Evolutionary conservation across 176 grass and related monocot species (phyloP).

Genomic region (Musa troglodytarum): DNA sequence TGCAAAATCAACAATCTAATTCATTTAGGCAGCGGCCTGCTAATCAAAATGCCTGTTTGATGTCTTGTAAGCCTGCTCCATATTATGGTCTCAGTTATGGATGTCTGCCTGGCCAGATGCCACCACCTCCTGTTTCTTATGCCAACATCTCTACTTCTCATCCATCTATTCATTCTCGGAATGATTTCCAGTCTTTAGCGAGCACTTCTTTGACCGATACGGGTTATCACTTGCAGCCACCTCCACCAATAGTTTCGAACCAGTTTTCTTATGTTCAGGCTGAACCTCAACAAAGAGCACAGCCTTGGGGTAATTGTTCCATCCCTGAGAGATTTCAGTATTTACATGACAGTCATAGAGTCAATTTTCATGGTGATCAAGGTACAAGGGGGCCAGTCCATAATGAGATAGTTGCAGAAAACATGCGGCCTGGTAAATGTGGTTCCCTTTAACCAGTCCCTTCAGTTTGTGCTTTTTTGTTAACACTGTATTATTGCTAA

Average conservation of each 20-base stretch:
- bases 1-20: slow-evolving; percentile 47
- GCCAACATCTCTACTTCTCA: slow-evolving; percentile 29
- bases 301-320: slow-evolving; percentile 40
- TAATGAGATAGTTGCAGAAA: slow-evolving; percentile 40
- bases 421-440: slow-evolving; percentile 37
- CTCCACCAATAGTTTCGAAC: slow-evolving; percentile 40
- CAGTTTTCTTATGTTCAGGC: slow-evolving; percentile 53
- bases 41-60: slow-evolving; percentile 34
- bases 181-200: slow-evolving; percentile 53
- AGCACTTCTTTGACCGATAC: slow-evolving; percentile 41
- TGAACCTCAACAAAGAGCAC: slow-evolving; percentile 50
- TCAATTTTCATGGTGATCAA: slow-evolving; percentile 26
- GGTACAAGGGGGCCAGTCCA: slow-evolving; percentile 52
- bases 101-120: slow-evolving; percentile 48
- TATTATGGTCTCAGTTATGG: slow-evolving; percentile 48
- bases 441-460: not conserved
- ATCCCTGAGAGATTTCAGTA: slow-evolving; percentile 46
- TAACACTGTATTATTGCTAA: not conserved
- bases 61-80: slow-evolving; percentile 30
- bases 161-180: slow-evolving; percentile 44
- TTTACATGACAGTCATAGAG: slow-evolving; percentile 42
- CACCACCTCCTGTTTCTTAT: slow-evolving; percentile 35
- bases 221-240: slow-evolving; percentile 58
- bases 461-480: not conserved
- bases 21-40: slow-evolving; percentile 29